Conservation (phyloP, 495 filamentous ascomycete genomes). For the Aspergillus mulundensis region DNA sequence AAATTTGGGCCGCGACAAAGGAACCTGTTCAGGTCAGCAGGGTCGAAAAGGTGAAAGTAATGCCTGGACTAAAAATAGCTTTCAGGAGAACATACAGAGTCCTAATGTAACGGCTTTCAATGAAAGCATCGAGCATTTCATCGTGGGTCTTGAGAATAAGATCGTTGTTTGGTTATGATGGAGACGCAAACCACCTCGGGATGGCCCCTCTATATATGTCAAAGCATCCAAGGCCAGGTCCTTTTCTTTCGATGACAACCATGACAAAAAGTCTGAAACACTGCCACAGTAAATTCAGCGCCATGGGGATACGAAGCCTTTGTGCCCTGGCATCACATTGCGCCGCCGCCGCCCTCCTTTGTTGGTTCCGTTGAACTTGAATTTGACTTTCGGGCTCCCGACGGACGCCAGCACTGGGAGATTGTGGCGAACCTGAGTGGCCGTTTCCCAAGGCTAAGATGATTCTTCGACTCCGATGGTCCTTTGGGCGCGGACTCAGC, state of each 20-base stretch:
- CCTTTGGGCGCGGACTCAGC: background rate
- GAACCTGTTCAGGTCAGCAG: conserved; percentile 10
- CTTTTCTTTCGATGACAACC: background rate
- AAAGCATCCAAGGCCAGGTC: background rate
- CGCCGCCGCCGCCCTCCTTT: background rate
- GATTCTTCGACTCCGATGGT: background rate
- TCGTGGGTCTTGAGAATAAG: background rate
- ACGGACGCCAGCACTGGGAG: background rate
- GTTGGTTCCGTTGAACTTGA: background rate
- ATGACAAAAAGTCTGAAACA: conserved; percentile 1
- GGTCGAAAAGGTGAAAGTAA: background rate
- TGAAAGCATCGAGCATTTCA: conserved; percentile 2
- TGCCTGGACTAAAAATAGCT: background rate
- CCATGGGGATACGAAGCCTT: background rate
- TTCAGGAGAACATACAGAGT: conserved; percentile 3
- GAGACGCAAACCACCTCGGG: background rate
- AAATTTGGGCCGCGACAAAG: conserved; percentile 22
- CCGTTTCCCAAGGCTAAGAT: background rate
- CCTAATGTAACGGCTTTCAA: background rate
- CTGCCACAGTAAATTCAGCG: background rate
- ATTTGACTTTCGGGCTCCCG: background rate
- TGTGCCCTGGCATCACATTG: background rate
- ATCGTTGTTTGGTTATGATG: background rate
- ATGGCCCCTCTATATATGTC: background rate
- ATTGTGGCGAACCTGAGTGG: background rate